Evolutionary conservation across 192 early-diverging fungal genomes (phyloP).

Genomic region (Podila clonocystis): DNA sequence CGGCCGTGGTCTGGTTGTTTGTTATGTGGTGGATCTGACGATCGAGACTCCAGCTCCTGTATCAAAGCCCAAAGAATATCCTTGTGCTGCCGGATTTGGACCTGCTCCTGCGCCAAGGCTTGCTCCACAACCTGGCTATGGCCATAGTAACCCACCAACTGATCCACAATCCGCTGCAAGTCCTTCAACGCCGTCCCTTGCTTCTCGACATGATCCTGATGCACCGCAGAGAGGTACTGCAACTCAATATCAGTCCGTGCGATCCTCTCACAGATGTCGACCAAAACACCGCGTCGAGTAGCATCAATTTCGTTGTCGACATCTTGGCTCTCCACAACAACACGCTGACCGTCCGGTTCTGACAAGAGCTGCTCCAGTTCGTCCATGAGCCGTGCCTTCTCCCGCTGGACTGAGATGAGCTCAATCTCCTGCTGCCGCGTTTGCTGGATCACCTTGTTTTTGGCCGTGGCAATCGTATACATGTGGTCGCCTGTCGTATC

Average conservation of each 20-base stretch:
- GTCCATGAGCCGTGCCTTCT: slow-evolving; percentile 16
- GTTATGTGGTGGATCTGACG: not conserved
- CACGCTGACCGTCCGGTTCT: slow-evolving; percentile 7
- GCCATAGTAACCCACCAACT: slow-evolving; percentile 30
- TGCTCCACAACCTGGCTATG: slow-evolving; percentile 13
- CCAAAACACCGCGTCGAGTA: slow-evolving; percentile 23
- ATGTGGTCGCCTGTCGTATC: slow-evolving; percentile 12
- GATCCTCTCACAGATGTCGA: slow-evolving; percentile 42
- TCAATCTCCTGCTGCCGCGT: slow-evolving; percentile 41
- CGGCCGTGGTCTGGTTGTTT: not conserved
- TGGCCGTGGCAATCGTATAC: slow-evolving; percentile 25
- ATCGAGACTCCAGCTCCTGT: slow-evolving; percentile 12
- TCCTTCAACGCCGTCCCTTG: slow-evolving; percentile 16
- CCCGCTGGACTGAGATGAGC: slow-evolving; percentile 39
- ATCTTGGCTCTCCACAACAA: not conserved
- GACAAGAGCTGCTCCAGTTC: slow-evolving; percentile 47
- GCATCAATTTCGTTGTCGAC: slow-evolving; percentile 1
- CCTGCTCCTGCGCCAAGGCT: slow-evolving; percentile 8
- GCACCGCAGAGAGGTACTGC: slow-evolving; percentile 7
- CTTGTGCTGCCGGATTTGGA: slow-evolving; percentile 6
- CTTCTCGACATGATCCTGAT: slow-evolving; percentile 17
- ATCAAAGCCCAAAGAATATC: slow-evolving; percentile 26
- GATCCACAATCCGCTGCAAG: slow-evolving; percentile 5
- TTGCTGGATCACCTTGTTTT: slow-evolving; percentile 25
- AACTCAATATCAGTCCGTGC: slow-evolving; percentile 37